Conservation (phyloP, 768 basidiomycete genomes). For the Tylopilus subfusipes region DNA sequence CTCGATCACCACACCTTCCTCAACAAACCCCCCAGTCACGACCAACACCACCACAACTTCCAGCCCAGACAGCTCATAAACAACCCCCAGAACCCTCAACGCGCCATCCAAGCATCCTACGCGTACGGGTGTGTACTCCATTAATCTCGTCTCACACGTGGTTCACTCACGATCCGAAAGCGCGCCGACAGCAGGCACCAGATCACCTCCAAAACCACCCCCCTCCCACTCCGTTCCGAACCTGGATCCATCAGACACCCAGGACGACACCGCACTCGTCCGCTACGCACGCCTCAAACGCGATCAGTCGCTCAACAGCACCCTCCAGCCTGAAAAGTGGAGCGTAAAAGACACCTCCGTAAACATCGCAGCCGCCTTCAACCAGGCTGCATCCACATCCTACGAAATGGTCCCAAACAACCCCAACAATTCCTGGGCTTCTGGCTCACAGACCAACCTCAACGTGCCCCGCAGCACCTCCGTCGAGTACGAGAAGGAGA, state of each 20-base stretch:
- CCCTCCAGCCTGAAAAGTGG: slow-evolving; percentile 63
- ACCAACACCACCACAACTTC: slow-evolving; percentile 27
- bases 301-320: slow-evolving; percentile 32
- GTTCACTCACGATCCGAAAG: slow-evolving; percentile 33
- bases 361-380: slow-evolving; percentile 79
- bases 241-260: slow-evolving; percentile 42
- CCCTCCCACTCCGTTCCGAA: slow-evolving; percentile 29
- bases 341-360: slow-evolving; percentile 80
- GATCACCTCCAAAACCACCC: slow-evolving; percentile 55
- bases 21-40: slow-evolving; percentile 46
- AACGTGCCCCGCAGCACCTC: slow-evolving; percentile 69
- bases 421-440: slow-evolving; percentile 67
- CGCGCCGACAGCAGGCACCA: slow-evolving; percentile 51
- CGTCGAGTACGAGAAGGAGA: slow-evolving; percentile 72
- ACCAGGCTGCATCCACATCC: slow-evolving; percentile 54
- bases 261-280: slow-evolving; percentile 44
- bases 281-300: slow-evolving; percentile 48
- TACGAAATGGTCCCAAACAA: slow-evolving; percentile 43
- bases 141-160: not conserved
- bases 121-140: slow-evolving; percentile 57
- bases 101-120: slow-evolving; percentile 57
- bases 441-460: slow-evolving; percentile 45
- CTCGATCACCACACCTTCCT: slow-evolving; percentile 78
- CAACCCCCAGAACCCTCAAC: slow-evolving; percentile 34
- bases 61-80: slow-evolving; percentile 23